Percentiles rank a stretch among this genome's conserved stretches.
These are phyloP conservation scores for Leptosphaerulina australis DNA, from an alignment of 2,329 filamentous ascomycete genomes.

Conservation along the genomic window DNA sequence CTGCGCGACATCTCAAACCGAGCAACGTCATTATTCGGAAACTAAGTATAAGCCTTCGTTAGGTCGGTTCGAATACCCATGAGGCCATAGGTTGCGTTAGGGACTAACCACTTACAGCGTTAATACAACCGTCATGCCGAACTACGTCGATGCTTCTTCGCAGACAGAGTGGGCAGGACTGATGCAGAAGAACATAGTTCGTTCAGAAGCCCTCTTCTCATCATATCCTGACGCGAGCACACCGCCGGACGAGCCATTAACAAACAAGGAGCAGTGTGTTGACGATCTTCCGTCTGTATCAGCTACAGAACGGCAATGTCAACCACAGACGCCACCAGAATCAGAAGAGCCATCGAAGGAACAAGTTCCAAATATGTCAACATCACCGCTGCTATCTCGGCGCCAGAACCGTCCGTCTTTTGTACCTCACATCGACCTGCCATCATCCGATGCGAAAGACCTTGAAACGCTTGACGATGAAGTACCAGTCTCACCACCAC, in stretches of 20 bases:
- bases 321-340: conserved; percentile 11
- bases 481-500: conserved; percentile 40
- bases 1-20: conserved; percentile 3
- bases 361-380: conserved; percentile 5
- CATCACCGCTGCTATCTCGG: conserved; percentile 30
- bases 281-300: conserved; percentile 15
- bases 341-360: not conserved
- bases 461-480: conserved; percentile 28
- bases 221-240: conserved; percentile 32
- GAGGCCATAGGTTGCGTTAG: conserved; percentile 8
- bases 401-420: conserved; percentile 32
- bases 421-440: conserved; percentile 35
- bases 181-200: conserved; percentile 32
- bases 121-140: conserved; percentile 27
- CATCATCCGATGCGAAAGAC: conserved; percentile 9
- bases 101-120: conserved; percentile 28
- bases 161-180: conserved; percentile 45
- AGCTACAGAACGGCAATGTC: conserved; percentile 4
- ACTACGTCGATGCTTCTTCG: conserved; percentile 38
- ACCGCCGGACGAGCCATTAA: conserved; percentile 40
- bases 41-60: conserved; percentile 7
- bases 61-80: conserved; percentile 6
- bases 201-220: conserved; percentile 33
- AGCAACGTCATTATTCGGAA: conserved; percentile 3
- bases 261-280: conserved; percentile 29